A percentile compares a stretch with the other conserved stretches of the same genome.
Evolutionary conservation across 2,329 filamentous ascomycete species (phyloP).

Genomic region (Cordyceps militaris): DNA sequence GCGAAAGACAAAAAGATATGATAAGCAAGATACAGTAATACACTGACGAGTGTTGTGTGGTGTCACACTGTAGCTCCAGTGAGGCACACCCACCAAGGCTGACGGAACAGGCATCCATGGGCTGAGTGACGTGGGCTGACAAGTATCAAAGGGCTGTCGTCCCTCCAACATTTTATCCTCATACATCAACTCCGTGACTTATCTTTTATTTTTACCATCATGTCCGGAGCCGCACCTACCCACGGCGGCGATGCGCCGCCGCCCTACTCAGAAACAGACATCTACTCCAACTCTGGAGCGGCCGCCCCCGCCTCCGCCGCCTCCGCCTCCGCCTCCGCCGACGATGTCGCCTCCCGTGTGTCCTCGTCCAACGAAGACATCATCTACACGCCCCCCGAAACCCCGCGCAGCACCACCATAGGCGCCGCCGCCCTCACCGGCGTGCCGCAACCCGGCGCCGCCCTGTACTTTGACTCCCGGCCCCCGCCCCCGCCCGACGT

Average conservation of each 20-base stretch:
- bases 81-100: background rate
- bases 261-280: conserved; percentile 52
- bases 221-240: background rate
- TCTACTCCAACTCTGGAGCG: conserved; percentile 39
- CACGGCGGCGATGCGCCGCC: conserved; percentile 36
- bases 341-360: conserved; percentile 30
- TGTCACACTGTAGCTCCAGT: too few species aligned
- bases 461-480: conserved; percentile 40
- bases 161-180: background rate
- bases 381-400: conserved; percentile 46
- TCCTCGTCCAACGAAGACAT: conserved; percentile 37
- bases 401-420: conserved; percentile 31
- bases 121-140: background rate
- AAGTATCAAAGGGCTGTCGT: background rate
- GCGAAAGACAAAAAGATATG: too few species aligned
- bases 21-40: too few species aligned
- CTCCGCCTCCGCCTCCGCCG: conserved; percentile 22
- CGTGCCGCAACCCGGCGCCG: conserved; percentile 18
- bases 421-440: background rate
- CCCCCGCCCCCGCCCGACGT: conserved; percentile 26
- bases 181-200: background rate
- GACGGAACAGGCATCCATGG: background rate
- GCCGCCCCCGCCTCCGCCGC: conserved; percentile 16
- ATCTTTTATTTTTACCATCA: background rate
- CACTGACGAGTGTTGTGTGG: too few species aligned